Base-by-base conservation (phyloP, 208 protist species). In the Crithidia acanthocephali region DNA sequence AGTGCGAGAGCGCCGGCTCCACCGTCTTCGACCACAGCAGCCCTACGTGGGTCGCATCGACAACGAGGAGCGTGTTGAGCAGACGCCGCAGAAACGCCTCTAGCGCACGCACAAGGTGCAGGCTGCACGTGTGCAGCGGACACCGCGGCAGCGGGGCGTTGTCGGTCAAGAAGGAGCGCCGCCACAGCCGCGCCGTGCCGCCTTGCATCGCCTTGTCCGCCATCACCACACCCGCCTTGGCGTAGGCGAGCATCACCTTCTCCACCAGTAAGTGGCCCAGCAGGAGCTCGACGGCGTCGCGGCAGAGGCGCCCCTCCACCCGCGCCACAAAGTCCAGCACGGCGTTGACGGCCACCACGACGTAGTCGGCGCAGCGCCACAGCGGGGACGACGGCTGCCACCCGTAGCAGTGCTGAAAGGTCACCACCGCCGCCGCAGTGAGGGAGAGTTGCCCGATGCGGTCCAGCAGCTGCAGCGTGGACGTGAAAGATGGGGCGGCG, bases 11-110 rank as follows among this genome's bases (percentile, higher is more conserved):
- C 7, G 60, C 27, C 47, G 76, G 71, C 27, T 67, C 73, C 37
- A 80, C 69, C 28, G 70, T 56, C 15, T 42, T 40, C 10, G 20
- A 22, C 73, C 70, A 72, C 33, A 80, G 22, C 65, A 69, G 27
- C 20, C 23, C 70, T 0, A 44, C 68, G 27, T 53, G 60, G 30
- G 60, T 20, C 16, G 58, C 27, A 22, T 62, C 51, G 4, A 72
- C 59, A 4, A 83, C 57, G 9, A 73, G 47, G n/a, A 87, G 71
- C 32, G 83, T 79, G 25, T 63, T 61, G 27, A 64, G 40, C 52
- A 91, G 47, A 27, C 88, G 83, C 3, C 81, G 79, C 62, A 84
- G 37, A 10, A 91, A 61, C 10, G 88, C 85, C 50, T 93, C 88
- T 18, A 89, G 33, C 27, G 80, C 82, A 27, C 85, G 74, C 58